phyloP scores from a whole-genome alignment of 2,329 filamentous ascomycete species.

The Fusarium metavorans region DNA sequence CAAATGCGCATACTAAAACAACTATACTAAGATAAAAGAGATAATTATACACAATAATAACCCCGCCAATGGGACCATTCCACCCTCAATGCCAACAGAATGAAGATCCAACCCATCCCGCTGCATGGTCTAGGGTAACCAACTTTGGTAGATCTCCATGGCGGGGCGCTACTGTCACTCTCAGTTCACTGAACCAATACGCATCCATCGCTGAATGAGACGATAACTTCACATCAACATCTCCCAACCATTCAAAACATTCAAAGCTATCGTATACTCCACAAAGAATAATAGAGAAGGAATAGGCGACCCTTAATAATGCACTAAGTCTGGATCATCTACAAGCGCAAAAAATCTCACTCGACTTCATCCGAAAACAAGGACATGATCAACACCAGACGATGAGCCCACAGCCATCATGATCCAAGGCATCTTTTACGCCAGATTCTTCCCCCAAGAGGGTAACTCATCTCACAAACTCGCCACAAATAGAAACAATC shows the following conservation, averaged over 20 bases:
- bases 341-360: background rate
- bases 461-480: constrained; percentile 54
- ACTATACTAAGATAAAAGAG: background rate
- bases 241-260: background rate
- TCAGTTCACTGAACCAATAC: background rate
- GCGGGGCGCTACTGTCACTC: background rate
- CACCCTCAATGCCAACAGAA: background rate
- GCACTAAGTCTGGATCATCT: background rate
- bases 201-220: background rate
- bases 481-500: background rate
- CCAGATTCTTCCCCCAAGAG: constrained; percentile 75
- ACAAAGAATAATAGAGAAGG: background rate
- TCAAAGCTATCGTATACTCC: background rate
- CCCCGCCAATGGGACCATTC: background rate
- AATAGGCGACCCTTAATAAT: background rate
- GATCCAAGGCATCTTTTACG: constrained; percentile 79
- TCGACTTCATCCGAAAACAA: background rate
- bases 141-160: background rate
- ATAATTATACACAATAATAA: background rate
- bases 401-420: constrained; percentile 52
- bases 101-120: background rate
- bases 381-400: constrained; percentile 22
- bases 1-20: background rate
- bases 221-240: constrained; percentile 2
- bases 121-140: constrained; percentile 20